These are phyloP conservation scores for Lizonia empirigonia DNA, from an alignment of 2,329 filamentous ascomycete genomes.

Conservation along the genomic window DNA sequence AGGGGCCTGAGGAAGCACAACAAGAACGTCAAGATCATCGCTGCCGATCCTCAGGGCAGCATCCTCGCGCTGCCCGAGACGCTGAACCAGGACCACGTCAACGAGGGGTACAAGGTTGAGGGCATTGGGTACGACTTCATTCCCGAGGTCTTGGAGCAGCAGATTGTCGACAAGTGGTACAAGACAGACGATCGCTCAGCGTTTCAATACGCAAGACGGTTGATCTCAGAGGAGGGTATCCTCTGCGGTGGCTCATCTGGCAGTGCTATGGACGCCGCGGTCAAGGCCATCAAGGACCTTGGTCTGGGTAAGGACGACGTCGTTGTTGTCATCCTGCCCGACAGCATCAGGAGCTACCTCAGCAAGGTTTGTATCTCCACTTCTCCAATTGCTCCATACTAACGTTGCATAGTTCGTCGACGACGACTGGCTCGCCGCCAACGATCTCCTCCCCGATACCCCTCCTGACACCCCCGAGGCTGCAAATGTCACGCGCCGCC, in stretches of 20 bases:
- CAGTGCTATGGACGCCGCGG: conserved; percentile 83
- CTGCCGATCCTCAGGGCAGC: conserved; percentile 89
- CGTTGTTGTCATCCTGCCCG: conserved; percentile 88
- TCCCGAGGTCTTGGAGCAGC: conserved; percentile 85
- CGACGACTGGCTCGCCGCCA: conserved; percentile 97
- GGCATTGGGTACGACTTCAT: conserved; percentile 99
- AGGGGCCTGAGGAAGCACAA: conserved; percentile 88
- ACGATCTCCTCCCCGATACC: conserved; percentile 78
- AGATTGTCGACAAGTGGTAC: conserved; percentile 90
- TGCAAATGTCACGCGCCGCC: conserved; percentile 43
- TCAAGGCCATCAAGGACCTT: conserved; percentile 76
- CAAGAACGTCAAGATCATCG: conserved; percentile 81
- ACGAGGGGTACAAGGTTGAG: conserved; percentile 95
- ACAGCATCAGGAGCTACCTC: conserved; percentile 96
- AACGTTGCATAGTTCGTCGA: conserved; percentile 73
- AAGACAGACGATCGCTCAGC: conserved; percentile 95
- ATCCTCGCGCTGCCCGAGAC: conserved; percentile 81
- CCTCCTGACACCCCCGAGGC: conserved; percentile 47
- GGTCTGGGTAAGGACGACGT: conserved; percentile 82
- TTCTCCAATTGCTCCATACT: conserved; percentile 9
- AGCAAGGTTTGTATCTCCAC: conserved; percentile 66
- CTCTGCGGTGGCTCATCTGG: conserved; percentile 93
- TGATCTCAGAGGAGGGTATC: conserved; percentile 93
- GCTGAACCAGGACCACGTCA: conserved; percentile 79
- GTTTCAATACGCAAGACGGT: conserved; percentile 83